Evolutionary conservation across 2,329 filamentous ascomycete genomes (phyloP), one percentile per base, ranked within the genome.

Genomic region (Colletotrichum paranaense): DNA sequence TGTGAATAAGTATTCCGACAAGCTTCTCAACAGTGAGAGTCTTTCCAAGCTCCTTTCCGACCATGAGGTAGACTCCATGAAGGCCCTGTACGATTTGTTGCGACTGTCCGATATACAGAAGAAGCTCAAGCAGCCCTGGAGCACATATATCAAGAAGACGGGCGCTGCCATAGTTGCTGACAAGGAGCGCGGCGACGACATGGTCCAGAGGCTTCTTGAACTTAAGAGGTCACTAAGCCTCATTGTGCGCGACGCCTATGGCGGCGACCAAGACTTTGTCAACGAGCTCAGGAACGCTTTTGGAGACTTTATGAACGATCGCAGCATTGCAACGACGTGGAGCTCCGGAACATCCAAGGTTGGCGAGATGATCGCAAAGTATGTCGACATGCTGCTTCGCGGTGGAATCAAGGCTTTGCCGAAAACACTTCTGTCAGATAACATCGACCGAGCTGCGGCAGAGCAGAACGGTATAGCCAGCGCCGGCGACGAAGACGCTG

Each of bases 321-420:
- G 93, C 79, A 93, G 92, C 79, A 91, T 90, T 1, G 88, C 90
- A 8, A 87, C 91, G 5, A 92, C 91, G 5, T 96, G 93, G 90
- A 91, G 91, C 64, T 94, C 94, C 0, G 93, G 95, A 68, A 97
- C 95, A 68, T 95, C 95, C 22, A 98, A 97, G 86, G 95, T 97
- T 16, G 97, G 96, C 62, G 97, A 99, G 85, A 98, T 98, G 95
- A 97, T 98, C 77, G 97, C 97, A 35, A 98, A 98, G 83, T 95
- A 98, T 78, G 93, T 99, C 74, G 97, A 99, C 82, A 88, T 93
- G 84, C 87, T 99, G 24, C 88, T 99, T 38, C 92, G 95, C 68
- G 95, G 95, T 62, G 97, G 97, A 1, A 88, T 96, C 59, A 98
- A 97, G 81, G 92, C 93, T 0, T 89, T 97, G 9, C 94, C 94